These are phyloP conservation scores for Odonthalia washingtoniensis DNA, from an alignment of 31 red algal genomes.

Conservation along the genomic window DNA sequence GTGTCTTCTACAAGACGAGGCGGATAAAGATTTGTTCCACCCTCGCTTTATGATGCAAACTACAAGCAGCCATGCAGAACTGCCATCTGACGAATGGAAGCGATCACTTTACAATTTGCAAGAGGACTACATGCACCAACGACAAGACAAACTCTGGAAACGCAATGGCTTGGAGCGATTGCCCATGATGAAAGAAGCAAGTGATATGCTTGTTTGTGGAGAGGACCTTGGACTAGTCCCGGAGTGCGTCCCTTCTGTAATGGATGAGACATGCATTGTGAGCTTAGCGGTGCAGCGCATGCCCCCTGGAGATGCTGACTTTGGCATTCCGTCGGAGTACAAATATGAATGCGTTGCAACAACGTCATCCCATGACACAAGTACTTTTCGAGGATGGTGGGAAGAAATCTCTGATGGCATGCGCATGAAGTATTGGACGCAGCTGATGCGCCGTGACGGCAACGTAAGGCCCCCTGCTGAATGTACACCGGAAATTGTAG, in stretches of 20 bases:
- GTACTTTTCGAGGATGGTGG: slow-evolving; percentile 97
- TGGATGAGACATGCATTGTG: slow-evolving; percentile 84
- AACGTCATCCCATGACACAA: slow-evolving; percentile 91
- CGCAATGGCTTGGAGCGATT: slow-evolving; percentile 80
- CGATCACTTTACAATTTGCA: slow-evolving; percentile 72
- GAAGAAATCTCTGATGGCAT: slow-evolving; percentile 68
- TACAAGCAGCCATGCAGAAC: slow-evolving; percentile 76
- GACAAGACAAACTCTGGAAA: slow-evolving; percentile 93
- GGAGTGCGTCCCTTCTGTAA: slow-evolving; percentile 81
- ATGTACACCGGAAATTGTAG: slow-evolving; percentile 68
- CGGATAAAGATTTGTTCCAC: slow-evolving; percentile 75
- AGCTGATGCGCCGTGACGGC: slow-evolving; percentile 65
- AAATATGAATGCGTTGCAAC: slow-evolving; percentile 88
- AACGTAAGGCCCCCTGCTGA: slow-evolving; percentile 36
- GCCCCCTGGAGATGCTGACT: slow-evolving; percentile 79
- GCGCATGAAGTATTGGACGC: slow-evolving; percentile 71
- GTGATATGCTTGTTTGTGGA: slow-evolving; percentile 92
- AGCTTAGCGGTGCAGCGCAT: slow-evolving; percentile 90
- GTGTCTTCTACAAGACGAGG: slow-evolving; percentile 76
- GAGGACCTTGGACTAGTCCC: slow-evolving; percentile 92
- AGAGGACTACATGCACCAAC: slow-evolving; percentile 88
- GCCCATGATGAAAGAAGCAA: slow-evolving; percentile 85
- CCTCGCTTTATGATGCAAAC: slow-evolving; percentile 81
- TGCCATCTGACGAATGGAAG: slow-evolving; percentile 83
- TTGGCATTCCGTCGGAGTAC: slow-evolving; percentile 75